phyloP scores from a whole-genome alignment of 352 stramenopile genomes.

The Bremia lactucae region DNA sequence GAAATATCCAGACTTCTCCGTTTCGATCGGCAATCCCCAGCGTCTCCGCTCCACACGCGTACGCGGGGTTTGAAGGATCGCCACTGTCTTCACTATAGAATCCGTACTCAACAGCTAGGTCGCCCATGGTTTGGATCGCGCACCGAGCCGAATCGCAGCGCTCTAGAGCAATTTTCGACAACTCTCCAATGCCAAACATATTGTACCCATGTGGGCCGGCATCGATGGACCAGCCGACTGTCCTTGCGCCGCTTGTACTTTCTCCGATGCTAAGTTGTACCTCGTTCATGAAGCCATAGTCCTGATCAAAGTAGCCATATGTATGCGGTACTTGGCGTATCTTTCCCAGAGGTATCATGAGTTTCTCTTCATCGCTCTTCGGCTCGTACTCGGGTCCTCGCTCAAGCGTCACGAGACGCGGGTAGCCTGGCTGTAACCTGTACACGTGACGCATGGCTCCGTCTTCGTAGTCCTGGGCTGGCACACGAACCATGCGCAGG shows the following conservation, averaged over 20 bases:
- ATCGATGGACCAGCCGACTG: conserved; percentile 56
- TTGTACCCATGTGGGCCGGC: conserved; percentile 62
- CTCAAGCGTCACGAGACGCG: conserved; percentile 57
- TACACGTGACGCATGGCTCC: conserved; percentile 49
- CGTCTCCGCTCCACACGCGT: conserved; percentile 69
- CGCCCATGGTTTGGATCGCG: conserved; percentile 86
- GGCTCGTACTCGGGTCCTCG: conserved; percentile 61
- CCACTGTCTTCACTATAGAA: conserved; percentile 90
- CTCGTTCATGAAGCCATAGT: conserved; percentile 94
- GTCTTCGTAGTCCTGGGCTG: conserved; percentile 53
- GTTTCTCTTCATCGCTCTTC: conserved; percentile 13
- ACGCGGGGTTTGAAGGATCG: conserved; percentile 38
- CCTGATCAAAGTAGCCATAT: conserved; percentile 90
- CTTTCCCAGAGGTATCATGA: conserved; percentile 63
- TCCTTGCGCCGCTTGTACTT: conserved; percentile 85
- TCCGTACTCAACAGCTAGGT: conserved; percentile 87
- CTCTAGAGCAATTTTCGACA: conserved; percentile 88
- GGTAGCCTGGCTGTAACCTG: conserved; percentile 57
- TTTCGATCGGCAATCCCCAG: conserved; percentile 82
- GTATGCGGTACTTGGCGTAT: conserved; percentile 87
- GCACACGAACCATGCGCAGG: conserved; percentile 86
- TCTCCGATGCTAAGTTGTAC: conserved; percentile 89
- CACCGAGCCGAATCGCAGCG: conserved; percentile 78
- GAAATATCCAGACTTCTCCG: conserved; percentile 90
- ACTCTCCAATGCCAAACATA: conserved; percentile 86